Conservation (phyloP, 345 rosid genomes). For the Raphanus raphanistrum region DNA sequence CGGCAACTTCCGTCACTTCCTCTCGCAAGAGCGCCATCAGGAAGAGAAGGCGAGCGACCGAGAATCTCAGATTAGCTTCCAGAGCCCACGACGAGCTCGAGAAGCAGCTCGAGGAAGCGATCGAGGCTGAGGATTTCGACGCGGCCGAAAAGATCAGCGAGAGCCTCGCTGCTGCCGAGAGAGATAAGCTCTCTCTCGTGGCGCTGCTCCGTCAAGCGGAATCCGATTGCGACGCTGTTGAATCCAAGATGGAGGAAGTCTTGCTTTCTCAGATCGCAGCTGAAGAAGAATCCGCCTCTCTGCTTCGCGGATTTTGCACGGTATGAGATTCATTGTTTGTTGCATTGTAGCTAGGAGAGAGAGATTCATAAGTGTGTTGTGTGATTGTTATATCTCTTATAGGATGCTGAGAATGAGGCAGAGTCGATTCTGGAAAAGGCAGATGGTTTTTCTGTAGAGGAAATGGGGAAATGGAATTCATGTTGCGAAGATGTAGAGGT, state of each 20-base stretch:
- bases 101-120: conserved; percentile 69
- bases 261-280: conserved; percentile 61
- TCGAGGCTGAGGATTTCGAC: conserved; percentile 87
- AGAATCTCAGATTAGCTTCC: conserved; percentile 56
- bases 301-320: conserved; percentile 56
- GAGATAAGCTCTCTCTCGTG: conserved; percentile 49
- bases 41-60: conserved; percentile 65
- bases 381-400: conserved; percentile 2
- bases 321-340: conserved; percentile 40
- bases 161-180: conserved; percentile 58
- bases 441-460: conserved; percentile 43
- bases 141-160: conserved; percentile 77
- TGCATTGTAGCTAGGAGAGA: background rate
- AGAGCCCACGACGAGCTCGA: conserved; percentile 54
- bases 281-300: conserved; percentile 70
- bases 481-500: conserved; percentile 61
- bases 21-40: conserved; percentile 62
- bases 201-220: conserved; percentile 59
- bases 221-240: conserved; percentile 59
- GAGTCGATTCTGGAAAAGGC: conserved; percentile 52
- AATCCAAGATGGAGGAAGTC: conserved; percentile 61
- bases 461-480: conserved; percentile 63
- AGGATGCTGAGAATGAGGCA: conserved; percentile 67
- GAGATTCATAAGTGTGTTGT: background rate
- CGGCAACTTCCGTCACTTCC: conserved; percentile 54